Conservation (phyloP, 1,284 basidiomycete species). For the Rhodofomes roseus region DNA sequence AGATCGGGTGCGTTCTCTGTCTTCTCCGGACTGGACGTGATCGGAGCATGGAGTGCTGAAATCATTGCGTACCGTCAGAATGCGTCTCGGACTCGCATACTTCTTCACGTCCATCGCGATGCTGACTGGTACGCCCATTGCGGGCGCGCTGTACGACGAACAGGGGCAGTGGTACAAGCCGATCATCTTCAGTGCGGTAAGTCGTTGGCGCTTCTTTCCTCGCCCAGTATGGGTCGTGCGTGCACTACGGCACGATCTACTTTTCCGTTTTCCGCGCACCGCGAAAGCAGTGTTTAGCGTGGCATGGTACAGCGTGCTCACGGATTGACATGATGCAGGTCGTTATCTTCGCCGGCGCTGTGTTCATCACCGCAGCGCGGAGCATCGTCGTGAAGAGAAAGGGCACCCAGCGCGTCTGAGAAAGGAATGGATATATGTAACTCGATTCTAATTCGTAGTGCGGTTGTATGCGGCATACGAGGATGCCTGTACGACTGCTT, state of each 20-base stretch:
- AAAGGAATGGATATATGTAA: too few relatives aligned
- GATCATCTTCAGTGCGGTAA: conserved; percentile 4
- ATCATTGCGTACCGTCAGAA: neutral
- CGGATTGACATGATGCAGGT: neutral
- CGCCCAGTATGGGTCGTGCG: too few relatives aligned
- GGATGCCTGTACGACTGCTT: too few relatives aligned
- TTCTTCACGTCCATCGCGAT: conserved; percentile 4
- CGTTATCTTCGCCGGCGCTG: neutral
- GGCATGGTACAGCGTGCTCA: neutral
- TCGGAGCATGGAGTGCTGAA: neutral
- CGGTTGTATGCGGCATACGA: too few relatives aligned
- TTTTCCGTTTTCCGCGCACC: too few relatives aligned
- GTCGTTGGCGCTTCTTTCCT: neutral
- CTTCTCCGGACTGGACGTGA: too few relatives aligned
- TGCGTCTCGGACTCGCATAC: conserved; percentile 7
- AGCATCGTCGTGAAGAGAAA: too few relatives aligned
- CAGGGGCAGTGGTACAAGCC: conserved; percentile 1
- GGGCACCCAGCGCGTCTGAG: too few relatives aligned
- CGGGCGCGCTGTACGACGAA: conserved; percentile 4
- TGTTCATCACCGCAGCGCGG: neutral
- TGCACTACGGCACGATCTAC: too few relatives aligned
- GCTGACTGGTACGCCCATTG: conserved; percentile 8
- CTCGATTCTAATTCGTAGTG: too few relatives aligned
- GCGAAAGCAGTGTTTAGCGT: too few relatives aligned
- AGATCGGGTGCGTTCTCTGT: conserved; percentile 5